Evolutionary conservation across 2,329 filamentous ascomycete species (phyloP).

Genomic region (Nothomitra cinnamomea): DNA sequence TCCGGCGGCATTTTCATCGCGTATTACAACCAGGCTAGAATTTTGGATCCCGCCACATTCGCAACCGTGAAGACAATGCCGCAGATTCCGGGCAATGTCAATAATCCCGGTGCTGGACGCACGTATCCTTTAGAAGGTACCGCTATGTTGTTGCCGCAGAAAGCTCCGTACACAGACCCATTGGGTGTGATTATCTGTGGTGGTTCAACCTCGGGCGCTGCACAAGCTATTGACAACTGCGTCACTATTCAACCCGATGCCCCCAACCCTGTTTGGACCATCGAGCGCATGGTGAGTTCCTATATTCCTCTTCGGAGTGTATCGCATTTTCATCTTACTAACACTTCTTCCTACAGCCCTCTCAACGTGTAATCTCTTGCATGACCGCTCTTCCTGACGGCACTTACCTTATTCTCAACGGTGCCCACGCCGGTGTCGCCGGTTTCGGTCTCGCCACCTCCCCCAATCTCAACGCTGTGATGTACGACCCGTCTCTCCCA

Average conservation of each 20-base stretch:
- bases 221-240: conserved; percentile 47
- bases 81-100: conserved; percentile 44
- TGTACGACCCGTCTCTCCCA: conserved; percentile 43
- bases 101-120: conserved; percentile 40
- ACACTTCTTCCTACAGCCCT: conserved; percentile 24
- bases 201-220: conserved; percentile 37
- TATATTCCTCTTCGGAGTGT: background rate
- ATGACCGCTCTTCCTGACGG: conserved; percentile 48
- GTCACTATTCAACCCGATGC: conserved; percentile 43
- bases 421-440: conserved; percentile 40
- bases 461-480: conserved; percentile 41
- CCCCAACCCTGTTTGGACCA: conserved; percentile 36
- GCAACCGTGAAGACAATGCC: conserved; percentile 39
- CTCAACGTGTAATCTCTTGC: conserved; percentile 43
- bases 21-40: conserved; percentile 52
- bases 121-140: conserved; percentile 52
- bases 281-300: conserved; percentile 40
- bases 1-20: conserved; percentile 44
- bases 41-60: conserved; percentile 42
- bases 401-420: conserved; percentile 47
- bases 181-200: conserved; percentile 46
- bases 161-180: conserved; percentile 42
- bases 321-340: conserved; percentile 1
- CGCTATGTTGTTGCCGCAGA: conserved; percentile 43
- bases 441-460: conserved; percentile 42